Evolutionary conservation across 2,329 filamentous ascomycete species (phyloP), one percentile per base, ranked within the genome.

Genomic region (Dactylellina haptotyla): DNA sequence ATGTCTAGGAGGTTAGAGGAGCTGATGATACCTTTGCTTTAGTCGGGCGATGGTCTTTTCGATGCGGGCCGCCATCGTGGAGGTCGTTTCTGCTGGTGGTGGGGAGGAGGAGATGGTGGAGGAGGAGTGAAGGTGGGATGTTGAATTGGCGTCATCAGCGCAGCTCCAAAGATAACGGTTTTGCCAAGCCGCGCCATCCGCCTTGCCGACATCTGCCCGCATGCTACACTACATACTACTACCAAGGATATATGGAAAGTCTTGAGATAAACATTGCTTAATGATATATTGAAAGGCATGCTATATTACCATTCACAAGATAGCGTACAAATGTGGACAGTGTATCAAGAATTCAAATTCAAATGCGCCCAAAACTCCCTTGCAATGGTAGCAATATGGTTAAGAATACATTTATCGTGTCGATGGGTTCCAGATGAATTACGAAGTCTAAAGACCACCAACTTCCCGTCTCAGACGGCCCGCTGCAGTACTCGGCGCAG

Each of bases 11-110:
- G 43, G 54, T 50, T 34, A 26, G 25, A 70, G 39, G 26, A 41
- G 46, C 14, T 26, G 59, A 41, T 23, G 34, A 18, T 83, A 90
- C 89, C 88, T 94, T 82, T 90, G 85, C 83, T 94, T 91, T 81
- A 97, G 89, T 63, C 89, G 86, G 75, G 87, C 86, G 77, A 91
- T 88, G 46, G 89, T 90, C 82, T 90, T 90, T 75, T 90, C 87
- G 65, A 91, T 89, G 77, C 88, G 88, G 59, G 84, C 77, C 28
- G 80, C 79, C 81, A 83, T 83, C 18, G 76, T 80, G 75, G 61
- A 26, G 2, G 34, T 39, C 16, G 34, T 23, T 45, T 50, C 16
- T 48, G 57, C 14, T 28, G 23, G n/a, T 3, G 10, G 34, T 30
- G 28, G 16, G 50, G 30, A 25, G 34, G 25, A 20, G 16, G 28